phyloP scores from a whole-genome alignment of 768 basidiomycete species.

The Strobilomyces dryophilus region DNA sequence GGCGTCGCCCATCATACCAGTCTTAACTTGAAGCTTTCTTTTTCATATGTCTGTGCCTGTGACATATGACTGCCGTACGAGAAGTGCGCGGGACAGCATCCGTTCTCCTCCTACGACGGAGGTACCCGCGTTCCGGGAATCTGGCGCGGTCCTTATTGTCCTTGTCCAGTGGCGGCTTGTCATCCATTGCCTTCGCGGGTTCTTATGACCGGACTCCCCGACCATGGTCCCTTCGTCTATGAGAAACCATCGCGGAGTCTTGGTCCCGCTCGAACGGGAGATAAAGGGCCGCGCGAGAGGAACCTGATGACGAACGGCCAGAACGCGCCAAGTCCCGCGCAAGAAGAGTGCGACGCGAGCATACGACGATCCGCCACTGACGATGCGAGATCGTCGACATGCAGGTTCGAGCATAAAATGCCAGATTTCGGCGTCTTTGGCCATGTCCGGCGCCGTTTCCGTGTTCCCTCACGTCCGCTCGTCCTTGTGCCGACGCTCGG shows the following conservation, averaged over 20 bases:
- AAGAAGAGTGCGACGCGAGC: slow-evolving; percentile 1
- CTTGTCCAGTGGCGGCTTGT: slow-evolving; percentile 13
- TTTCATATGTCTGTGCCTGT: neutral
- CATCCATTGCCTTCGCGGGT: slow-evolving; percentile 11
- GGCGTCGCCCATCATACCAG: slow-evolving; percentile 1
- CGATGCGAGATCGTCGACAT: slow-evolving; percentile 11
- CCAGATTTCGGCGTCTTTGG: neutral
- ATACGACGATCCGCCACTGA: slow-evolving; percentile 13
- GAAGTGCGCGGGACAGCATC: neutral
- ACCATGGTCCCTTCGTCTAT: neutral
- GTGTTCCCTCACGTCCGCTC: neutral
- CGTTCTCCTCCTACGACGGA: slow-evolving; percentile 13
- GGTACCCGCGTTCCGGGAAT: neutral
- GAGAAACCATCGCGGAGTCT: neutral
- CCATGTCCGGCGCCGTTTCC: neutral
- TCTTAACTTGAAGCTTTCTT: neutral
- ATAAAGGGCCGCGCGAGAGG: neutral
- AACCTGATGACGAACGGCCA: neutral
- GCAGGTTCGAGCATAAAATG: neutral
- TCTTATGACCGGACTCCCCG: slow-evolving; percentile 13
- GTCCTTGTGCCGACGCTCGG: neutral
- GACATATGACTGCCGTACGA: slow-evolving; percentile 11
- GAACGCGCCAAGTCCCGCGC: neutral
- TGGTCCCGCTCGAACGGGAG: neutral
- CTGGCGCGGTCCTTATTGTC: slow-evolving; percentile 3